These are phyloP conservation scores for Alternaria longipes DNA, from an alignment of 2,329 filamentous ascomycete species.

Conservation along the genomic window DNA sequence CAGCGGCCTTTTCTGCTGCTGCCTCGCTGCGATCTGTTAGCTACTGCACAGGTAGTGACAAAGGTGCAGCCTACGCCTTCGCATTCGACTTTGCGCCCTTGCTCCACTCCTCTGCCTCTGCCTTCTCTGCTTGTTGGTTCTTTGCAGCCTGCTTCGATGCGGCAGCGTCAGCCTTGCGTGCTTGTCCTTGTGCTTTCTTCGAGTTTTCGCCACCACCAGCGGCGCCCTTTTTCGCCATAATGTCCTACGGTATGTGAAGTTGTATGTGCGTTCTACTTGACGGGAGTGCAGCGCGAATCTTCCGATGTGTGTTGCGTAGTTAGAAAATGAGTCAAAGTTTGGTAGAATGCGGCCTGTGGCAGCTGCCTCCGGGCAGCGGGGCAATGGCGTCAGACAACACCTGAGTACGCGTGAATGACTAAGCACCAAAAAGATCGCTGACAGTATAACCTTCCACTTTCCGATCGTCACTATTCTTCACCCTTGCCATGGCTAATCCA, in stretches of 20 bases:
- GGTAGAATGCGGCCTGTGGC: slow-evolving; percentile 10
- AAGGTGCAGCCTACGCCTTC: slow-evolving; percentile 76
- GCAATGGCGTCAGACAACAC: slow-evolving; percentile 18
- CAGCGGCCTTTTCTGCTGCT: slow-evolving; percentile 83
- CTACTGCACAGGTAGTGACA: neutral
- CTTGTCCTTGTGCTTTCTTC: slow-evolving; percentile 91
- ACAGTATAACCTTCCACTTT: too few relatives aligned
- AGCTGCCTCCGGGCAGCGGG: slow-evolving; percentile 24
- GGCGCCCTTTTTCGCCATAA: slow-evolving; percentile 60
- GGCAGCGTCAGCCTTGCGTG: slow-evolving; percentile 89
- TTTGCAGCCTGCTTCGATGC: slow-evolving; percentile 79
- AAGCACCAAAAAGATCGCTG: slow-evolving; percentile 1
- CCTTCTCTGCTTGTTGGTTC: slow-evolving; percentile 70
- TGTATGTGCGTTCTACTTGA: too few relatives aligned
- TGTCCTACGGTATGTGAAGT: too few relatives aligned
- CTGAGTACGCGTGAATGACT: slow-evolving; percentile 20
- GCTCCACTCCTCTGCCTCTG: slow-evolving; percentile 79
- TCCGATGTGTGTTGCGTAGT: slow-evolving; percentile 1
- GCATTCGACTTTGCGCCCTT: slow-evolving; percentile 84
- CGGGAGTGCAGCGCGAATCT: neutral
- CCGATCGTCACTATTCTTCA: too few relatives aligned
- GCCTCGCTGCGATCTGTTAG: slow-evolving; percentile 69
- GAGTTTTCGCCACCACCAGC: slow-evolving; percentile 73
- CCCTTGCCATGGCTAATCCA: too few relatives aligned
- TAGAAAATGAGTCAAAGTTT: slow-evolving; percentile 27